Conservation (phyloP, 176 grass and related monocot species). For the Zea luxurians region DNA sequence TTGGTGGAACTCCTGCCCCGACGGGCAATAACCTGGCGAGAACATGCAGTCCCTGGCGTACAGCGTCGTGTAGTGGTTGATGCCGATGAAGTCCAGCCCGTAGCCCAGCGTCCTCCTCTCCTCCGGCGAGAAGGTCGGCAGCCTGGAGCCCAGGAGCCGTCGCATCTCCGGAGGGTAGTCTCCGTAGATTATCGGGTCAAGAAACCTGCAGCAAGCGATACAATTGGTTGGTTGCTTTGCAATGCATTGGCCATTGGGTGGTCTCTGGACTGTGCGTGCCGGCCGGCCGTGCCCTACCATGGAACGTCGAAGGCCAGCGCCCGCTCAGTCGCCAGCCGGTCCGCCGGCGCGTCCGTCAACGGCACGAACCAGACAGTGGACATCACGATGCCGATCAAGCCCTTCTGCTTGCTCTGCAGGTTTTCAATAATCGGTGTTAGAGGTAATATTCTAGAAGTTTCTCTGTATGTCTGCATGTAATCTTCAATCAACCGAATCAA, state of each 20-base stretch:
- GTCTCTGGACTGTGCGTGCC: background rate
- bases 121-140: conserved; percentile 63
- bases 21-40: conserved; percentile 27
- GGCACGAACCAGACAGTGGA: conserved; percentile 52
- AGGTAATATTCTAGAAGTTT: too few relatives aligned
- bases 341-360: conserved; percentile 39
- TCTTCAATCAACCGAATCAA: too few relatives aligned
- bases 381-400: conserved; percentile 69
- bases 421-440: too few relatives aligned
- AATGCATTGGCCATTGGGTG: too few relatives aligned
- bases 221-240: too few relatives aligned
- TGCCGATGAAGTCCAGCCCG: conserved; percentile 68
- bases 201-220: conserved; percentile 46
- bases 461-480: too few relatives aligned
- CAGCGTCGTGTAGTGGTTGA: conserved; percentile 70
- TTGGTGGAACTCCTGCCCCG: conserved; percentile 25
- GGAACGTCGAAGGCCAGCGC: conserved; percentile 48
- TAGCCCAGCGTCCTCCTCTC: conserved; percentile 53
- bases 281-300: conserved; percentile 29
- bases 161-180: conserved; percentile 77
- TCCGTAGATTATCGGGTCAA: conserved; percentile 65
- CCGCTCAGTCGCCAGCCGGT: conserved; percentile 52
- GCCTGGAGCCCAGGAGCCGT: conserved; percentile 46
- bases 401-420: conserved; percentile 59
- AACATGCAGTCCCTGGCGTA: conserved; percentile 68